Percentiles rank a stretch among this genome's conserved stretches.
Evolutionary conservation across 2,329 filamentous ascomycete genomes (phyloP).

Genomic region (Samsoniella hepiali): DNA sequence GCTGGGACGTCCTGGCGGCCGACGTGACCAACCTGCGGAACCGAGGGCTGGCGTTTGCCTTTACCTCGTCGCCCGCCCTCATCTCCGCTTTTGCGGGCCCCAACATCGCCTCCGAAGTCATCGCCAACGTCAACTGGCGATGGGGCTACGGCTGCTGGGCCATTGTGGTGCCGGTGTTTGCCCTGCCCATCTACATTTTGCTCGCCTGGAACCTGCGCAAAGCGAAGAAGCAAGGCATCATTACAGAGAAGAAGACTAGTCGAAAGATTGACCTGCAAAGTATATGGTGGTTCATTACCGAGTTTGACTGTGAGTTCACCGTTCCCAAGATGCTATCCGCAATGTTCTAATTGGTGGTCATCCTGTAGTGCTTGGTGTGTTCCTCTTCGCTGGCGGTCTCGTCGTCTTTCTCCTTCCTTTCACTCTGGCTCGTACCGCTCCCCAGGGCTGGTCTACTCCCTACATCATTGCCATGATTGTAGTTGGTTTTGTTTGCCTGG

Average conservation of each 20-base stretch:
- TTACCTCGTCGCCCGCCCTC: slow-evolving; percentile 42
- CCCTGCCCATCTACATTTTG: slow-evolving; percentile 53
- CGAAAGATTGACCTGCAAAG: neutral
- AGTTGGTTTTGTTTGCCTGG: slow-evolving; percentile 56
- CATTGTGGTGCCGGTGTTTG: slow-evolving; percentile 53
- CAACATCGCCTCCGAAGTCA: slow-evolving; percentile 23
- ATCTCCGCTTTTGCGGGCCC: slow-evolving; percentile 44
- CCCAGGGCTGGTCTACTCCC: slow-evolving; percentile 44
- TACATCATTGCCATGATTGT: slow-evolving; percentile 60
- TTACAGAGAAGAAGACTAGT: neutral
- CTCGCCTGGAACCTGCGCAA: slow-evolving; percentile 19
- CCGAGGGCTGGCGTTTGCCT: slow-evolving; percentile 37
- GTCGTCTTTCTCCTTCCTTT: slow-evolving; percentile 64
- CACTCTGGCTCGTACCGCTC: slow-evolving; percentile 36
- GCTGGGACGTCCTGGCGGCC: slow-evolving; percentile 62
- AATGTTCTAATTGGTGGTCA: no score
- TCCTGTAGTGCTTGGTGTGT: slow-evolving; percentile 44
- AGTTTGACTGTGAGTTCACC: neutral
- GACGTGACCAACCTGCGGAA: slow-evolving; percentile 50
- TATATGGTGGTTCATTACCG: neutral
- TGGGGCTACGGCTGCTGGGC: slow-evolving; percentile 56
- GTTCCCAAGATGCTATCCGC: neutral
- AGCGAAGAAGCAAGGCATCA: slow-evolving; percentile 3
- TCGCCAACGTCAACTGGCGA: slow-evolving; percentile 33
- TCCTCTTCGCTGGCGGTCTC: slow-evolving; percentile 57